Conservation (phyloP, 176 grass and related monocot genomes). For the Aegilops umbellulata region DNA sequence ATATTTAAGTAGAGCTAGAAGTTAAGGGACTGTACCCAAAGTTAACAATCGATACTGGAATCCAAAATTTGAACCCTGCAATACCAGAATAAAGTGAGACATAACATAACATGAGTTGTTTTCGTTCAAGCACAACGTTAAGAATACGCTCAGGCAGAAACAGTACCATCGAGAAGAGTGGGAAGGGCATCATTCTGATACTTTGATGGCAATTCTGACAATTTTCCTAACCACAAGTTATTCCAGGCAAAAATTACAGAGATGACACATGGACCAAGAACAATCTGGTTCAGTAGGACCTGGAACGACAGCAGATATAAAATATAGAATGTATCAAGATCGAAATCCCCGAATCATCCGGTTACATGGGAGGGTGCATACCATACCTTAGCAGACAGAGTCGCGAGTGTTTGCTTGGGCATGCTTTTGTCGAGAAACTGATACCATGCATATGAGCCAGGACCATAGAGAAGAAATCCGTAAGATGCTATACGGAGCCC, state of each 20-base stretch:
- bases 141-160: background rate
- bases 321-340: background rate
- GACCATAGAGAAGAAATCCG: conserved; percentile 92
- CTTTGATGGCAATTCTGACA: conserved; percentile 79
- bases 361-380: conserved; percentile 6
- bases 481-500: conserved; percentile 77
- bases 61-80: conserved; percentile 96
- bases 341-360: background rate
- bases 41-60: conserved; percentile 88
- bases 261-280: conserved; percentile 95
- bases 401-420: conserved; percentile 67
- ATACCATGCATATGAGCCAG: conserved; percentile 81
- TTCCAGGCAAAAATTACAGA: conserved; percentile 97
- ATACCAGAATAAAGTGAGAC: conserved; percentile 21
- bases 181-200: conserved; percentile 92
- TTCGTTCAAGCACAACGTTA: background rate
- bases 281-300: conserved; percentile 95
- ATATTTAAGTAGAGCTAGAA: background rate
- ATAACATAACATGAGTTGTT: background rate
- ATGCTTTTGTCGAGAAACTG: conserved; percentile 77
- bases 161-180: conserved; percentile 81
- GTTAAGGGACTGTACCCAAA: conserved; percentile 60
- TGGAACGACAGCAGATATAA: conserved; percentile 35
- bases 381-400: conserved; percentile 68
- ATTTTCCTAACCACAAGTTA: conserved; percentile 85